A percentile compares a stretch with the other conserved stretches of the same genome.
Evolutionary conservation across 75 land plant genomes (phyloP).

Genomic region (Pinus albicaulis): DNA sequence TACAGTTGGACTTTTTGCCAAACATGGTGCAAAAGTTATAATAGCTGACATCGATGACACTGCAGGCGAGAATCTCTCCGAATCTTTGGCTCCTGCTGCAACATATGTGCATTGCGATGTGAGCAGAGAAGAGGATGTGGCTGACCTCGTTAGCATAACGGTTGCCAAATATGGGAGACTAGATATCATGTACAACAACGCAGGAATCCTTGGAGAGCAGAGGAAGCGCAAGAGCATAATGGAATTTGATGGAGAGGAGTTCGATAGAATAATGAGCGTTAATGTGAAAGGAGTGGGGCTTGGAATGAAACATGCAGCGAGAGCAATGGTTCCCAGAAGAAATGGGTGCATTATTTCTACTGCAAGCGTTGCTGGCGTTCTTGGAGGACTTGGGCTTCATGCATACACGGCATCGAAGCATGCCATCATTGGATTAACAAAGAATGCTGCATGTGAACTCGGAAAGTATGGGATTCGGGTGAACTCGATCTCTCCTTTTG

Average conservation of each 20-base stretch:
- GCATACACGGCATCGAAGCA: conserved; percentile 54
- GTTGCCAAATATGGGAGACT: conserved; percentile 44
- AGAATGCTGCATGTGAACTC: conserved; percentile 36
- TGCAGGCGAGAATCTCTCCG: conserved; percentile 18
- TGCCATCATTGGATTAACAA: conserved; percentile 50
- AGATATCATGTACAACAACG: conserved; percentile 73
- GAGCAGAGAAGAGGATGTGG: conserved; percentile 45
- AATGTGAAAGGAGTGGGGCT: conserved; percentile 36
- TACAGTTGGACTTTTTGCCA: conserved; percentile 48
- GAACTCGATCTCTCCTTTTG: conserved; percentile 56
- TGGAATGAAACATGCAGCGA: conserved; percentile 47
- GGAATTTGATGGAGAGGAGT: conserved; percentile 15
- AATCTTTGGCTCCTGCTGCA: conserved; percentile 24
- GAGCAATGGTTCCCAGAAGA: conserved; percentile 34
- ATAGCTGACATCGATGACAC: conserved; percentile 64
- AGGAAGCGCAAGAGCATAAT: neutral
- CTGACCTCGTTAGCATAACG: conserved; percentile 28
- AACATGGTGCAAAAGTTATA: conserved; percentile 73
- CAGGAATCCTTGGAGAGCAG: conserved; percentile 35
- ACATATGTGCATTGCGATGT: conserved; percentile 75
- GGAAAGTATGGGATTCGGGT: conserved; percentile 50
- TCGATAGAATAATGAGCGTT: conserved; percentile 29
- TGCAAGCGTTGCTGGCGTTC: conserved; percentile 29
- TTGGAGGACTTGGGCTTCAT: conserved; percentile 17
- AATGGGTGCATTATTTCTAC: conserved; percentile 46